A percentile compares a stretch with the other conserved stretches of the same genome.
Conservation (phyloP, 257 asterid species). For the Solanum piurae region DNA sequence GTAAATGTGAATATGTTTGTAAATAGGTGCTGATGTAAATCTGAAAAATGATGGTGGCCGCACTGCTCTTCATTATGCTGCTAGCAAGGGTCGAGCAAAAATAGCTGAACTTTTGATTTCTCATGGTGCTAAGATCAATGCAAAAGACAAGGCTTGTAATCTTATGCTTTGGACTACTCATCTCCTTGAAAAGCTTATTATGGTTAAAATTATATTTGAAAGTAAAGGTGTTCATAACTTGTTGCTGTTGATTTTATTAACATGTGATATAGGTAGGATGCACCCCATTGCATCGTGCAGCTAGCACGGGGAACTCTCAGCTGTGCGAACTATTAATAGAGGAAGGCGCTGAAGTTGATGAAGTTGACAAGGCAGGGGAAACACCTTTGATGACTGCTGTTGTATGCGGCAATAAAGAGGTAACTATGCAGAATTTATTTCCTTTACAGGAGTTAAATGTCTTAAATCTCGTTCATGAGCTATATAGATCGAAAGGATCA, state of each 20-base stretch:
- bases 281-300: slow-evolving; percentile 98
- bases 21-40: slow-evolving; percentile 80
- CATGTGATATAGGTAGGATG: slow-evolving; percentile 60
- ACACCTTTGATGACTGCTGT: slow-evolving; percentile 95
- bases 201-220: not conserved
- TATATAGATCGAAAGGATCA: not conserved
- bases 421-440: slow-evolving; percentile 5
- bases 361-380: slow-evolving; percentile 71
- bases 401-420: slow-evolving; percentile 64
- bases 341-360: slow-evolving; percentile 97
- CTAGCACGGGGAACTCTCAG: slow-evolving; percentile 67
- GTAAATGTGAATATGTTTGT: slow-evolving; percentile 1
- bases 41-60: slow-evolving; percentile 73
- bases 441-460: not conserved
- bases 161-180: not conserved
- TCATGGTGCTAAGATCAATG: slow-evolving; percentile 70
- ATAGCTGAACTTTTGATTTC: slow-evolving; percentile 72
- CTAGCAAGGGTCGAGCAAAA: slow-evolving; percentile 79
- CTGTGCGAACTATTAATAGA: slow-evolving; percentile 74
- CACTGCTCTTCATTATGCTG: slow-evolving; percentile 95
- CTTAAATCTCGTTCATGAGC: not conserved
- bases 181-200: not conserved
- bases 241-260: not conserved
- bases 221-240: not conserved
- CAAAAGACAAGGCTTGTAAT: slow-evolving; percentile 75